Evolutionary conservation across 2,329 filamentous ascomycete genomes (phyloP).

Genomic region (Xylariaceae sp.): DNA sequence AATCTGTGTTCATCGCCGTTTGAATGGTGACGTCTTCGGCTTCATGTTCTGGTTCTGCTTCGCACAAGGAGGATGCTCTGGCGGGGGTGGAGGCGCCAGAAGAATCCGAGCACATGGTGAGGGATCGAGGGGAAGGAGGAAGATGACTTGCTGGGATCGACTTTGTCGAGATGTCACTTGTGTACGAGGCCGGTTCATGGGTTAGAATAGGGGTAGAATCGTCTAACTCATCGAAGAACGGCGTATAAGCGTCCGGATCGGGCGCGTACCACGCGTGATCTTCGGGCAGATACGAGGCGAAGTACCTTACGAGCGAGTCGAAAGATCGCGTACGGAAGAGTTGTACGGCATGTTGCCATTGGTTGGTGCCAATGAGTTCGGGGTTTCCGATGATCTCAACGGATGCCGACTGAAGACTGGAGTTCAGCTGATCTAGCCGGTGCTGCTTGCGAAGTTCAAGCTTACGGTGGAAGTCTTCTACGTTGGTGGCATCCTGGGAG

Average conservation of each 20-base stretch:
- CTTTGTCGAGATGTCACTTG: constrained; percentile 15
- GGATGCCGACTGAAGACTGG: constrained; percentile 52
- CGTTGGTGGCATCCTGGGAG: constrained; percentile 45
- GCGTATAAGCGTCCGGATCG: constrained; percentile 27
- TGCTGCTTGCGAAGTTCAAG: constrained; percentile 50
- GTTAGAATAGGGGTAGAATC: constrained; percentile 39
- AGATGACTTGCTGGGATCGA: constrained; percentile 32
- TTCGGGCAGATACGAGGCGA: constrained; percentile 53
- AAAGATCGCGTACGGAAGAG: constrained; percentile 55
- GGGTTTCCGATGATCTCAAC: constrained; percentile 58
- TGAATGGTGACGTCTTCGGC: constrained; percentile 36
- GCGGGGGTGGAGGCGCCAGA: constrained; percentile 41
- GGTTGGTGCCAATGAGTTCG: constrained; percentile 51
- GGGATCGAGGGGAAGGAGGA: constrained; percentile 45
- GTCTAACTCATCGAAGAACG: constrained; percentile 40
- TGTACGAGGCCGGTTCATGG: constrained; percentile 40
- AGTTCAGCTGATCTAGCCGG: constrained; percentile 50
- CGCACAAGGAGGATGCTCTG: constrained; percentile 49
- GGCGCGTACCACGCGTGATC: constrained; percentile 41
- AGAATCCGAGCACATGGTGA: constrained; percentile 43
- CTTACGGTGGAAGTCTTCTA: constrained; percentile 50
- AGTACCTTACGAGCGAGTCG: constrained; percentile 56
- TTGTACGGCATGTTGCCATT: constrained; percentile 55
- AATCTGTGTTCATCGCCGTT: constrained; percentile 35
- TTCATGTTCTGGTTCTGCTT: constrained; percentile 35